Conservation (phyloP, 2,329 filamentous ascomycete species). For the Myriangium duriaei region DNA sequence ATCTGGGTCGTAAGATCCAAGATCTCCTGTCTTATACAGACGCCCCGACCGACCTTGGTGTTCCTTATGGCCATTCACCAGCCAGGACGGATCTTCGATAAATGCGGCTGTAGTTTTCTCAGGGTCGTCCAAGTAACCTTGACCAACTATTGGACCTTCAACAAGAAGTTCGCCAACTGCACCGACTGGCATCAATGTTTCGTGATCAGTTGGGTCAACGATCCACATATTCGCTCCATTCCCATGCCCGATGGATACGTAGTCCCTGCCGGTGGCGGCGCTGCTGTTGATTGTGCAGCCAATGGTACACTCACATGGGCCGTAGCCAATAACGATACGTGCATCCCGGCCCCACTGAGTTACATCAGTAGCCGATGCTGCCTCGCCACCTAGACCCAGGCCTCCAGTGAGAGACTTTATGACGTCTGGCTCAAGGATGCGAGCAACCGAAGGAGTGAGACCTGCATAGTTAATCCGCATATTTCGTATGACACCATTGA, state of each 20-base stretch:
- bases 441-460: conserved; percentile 34
- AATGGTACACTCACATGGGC: conserved; percentile 28
- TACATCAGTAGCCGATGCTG: conserved; percentile 25
- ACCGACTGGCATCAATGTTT: conserved; percentile 28
- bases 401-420: conserved; percentile 30
- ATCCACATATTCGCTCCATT: conserved; percentile 19
- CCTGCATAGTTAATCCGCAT: conserved; percentile 30
- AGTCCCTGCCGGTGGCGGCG: conserved; percentile 8
- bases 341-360: conserved; percentile 26
- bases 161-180: conserved; percentile 36
- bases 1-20: conserved; percentile 43
- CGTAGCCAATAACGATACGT: conserved; percentile 32
- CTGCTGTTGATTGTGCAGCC: conserved; percentile 13
- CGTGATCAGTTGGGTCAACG: conserved; percentile 18
- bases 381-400: conserved; percentile 33
- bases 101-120: conserved; percentile 22
- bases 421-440: conserved; percentile 27
- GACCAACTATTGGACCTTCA: conserved; percentile 33
- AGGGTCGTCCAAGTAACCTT: conserved; percentile 29
- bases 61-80: conserved; percentile 8
- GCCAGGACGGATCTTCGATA: conserved; percentile 19
- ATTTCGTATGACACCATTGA: conserved; percentile 28
- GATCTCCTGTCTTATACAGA: conserved; percentile 49
- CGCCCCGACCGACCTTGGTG: conserved; percentile 29
- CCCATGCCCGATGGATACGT: conserved; percentile 13